These are phyloP conservation scores for Schwanniomyces etchellsii DNA, from an alignment of 1,139 yeast species.

Conservation along the genomic window DNA sequence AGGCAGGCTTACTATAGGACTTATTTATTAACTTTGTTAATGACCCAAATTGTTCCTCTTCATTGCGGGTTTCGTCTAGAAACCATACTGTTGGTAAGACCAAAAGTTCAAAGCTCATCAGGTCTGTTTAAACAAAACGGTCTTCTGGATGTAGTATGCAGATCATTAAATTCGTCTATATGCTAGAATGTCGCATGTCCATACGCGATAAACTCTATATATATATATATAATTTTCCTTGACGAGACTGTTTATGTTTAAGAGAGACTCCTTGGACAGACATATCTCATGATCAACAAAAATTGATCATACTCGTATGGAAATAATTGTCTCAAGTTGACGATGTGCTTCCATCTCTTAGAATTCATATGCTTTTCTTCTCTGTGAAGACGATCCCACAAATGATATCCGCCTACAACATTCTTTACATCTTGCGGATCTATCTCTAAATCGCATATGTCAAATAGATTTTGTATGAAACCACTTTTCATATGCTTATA, in stretches of 20 bases:
- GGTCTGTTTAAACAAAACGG: too few relatives aligned
- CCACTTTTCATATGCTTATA: slow-evolving; percentile 18
- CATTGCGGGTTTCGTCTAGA: slow-evolving; percentile 6
- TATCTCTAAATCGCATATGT: slow-evolving; percentile 14
- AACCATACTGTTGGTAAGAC: slow-evolving; percentile 22
- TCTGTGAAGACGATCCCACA: slow-evolving; percentile 39
- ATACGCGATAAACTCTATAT: too few relatives aligned
- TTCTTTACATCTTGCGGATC: slow-evolving; percentile 16
- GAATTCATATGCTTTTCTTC: slow-evolving; percentile 32
- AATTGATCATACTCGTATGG: slow-evolving; percentile 41
- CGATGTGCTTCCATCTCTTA: slow-evolving; percentile 43
- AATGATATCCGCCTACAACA: slow-evolving; percentile 36
- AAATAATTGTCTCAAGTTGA: slow-evolving; percentile 34
- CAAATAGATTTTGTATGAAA: slow-evolving; percentile 12
- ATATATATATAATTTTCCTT: too few relatives aligned
- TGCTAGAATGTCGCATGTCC: too few relatives aligned
- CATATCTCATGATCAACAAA: slow-evolving; percentile 30
- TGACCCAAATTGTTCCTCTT: slow-evolving; percentile 9
- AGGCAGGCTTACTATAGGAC: slow-evolving; percentile 44
- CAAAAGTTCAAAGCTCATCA: slow-evolving; percentile 17
- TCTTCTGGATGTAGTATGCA: too few relatives aligned
- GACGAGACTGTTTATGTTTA: too few relatives aligned
- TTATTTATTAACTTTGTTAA: slow-evolving; percentile 31
- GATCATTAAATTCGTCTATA: too few relatives aligned
- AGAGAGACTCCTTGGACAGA: too few relatives aligned